Conservation (phyloP, 306 rosid species). For the Acacia melanoxylon region DNA sequence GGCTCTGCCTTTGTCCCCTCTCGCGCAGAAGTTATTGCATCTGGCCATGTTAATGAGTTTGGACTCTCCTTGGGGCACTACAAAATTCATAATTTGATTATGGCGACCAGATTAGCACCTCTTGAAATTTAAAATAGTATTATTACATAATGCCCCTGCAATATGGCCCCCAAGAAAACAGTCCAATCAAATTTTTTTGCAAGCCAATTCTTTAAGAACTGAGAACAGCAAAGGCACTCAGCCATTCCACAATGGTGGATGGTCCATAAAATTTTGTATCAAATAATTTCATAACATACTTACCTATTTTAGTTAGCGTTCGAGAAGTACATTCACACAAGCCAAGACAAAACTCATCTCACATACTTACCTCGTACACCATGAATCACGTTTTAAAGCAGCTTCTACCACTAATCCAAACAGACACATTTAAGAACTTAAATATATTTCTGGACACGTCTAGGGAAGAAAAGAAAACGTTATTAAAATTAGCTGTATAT, state of each 20-base stretch:
- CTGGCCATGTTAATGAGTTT: conserved; percentile 40
- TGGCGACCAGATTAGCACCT: conserved; percentile 30
- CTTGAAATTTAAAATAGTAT: conserved; percentile 12
- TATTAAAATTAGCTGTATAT: conserved; percentile 14
- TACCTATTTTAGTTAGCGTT: too few relatives aligned
- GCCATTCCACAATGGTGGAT: background rate
- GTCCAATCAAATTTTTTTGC: background rate
- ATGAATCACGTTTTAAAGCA: too few relatives aligned
- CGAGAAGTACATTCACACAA: too few relatives aligned
- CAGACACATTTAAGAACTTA: background rate
- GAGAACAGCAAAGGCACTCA: background rate
- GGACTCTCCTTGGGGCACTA: conserved; percentile 54
- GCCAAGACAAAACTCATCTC: too few relatives aligned
- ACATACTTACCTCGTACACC: too few relatives aligned
- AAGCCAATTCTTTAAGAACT: conserved; percentile 24
- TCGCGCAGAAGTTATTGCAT: conserved; percentile 39
- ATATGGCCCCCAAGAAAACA: background rate
- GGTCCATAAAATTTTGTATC: background rate
- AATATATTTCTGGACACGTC: background rate
- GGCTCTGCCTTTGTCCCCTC: conserved; percentile 40
- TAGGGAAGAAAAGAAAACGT: conserved; percentile 6
- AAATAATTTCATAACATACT: background rate
- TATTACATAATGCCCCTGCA: conserved; percentile 15
- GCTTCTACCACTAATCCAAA: too few relatives aligned
- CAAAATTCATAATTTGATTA: conserved; percentile 36